phyloP scores from a whole-genome alignment of 495 filamentous ascomycete genomes.

The Gamarada debralockiae region DNA sequence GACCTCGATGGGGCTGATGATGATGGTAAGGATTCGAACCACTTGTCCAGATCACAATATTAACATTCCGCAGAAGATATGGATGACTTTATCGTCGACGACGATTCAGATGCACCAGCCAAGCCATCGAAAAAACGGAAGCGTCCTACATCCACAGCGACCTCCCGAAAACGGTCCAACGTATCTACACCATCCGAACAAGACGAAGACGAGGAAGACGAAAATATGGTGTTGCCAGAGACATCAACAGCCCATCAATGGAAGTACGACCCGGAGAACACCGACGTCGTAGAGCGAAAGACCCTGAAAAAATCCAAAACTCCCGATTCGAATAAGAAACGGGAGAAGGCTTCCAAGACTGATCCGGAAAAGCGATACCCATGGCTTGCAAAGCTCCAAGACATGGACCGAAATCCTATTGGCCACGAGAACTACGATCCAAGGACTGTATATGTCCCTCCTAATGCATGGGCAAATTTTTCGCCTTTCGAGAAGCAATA shows the following conservation, averaged over 20 bases:
- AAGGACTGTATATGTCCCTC: conserved; percentile 85
- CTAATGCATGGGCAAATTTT: conserved; percentile 69
- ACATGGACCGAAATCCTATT: conserved; percentile 75
- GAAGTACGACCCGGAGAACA: conserved; percentile 78
- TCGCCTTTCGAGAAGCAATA: conserved; percentile 97
- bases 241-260: conserved; percentile 79
- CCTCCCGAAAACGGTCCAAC: conserved; percentile 54
- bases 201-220: conserved; percentile 36
- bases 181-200: conserved; percentile 41
- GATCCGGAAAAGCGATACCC: conserved; percentile 80
- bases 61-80: conserved; percentile 48
- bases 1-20: conserved; percentile 50
- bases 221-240: conserved; percentile 53
- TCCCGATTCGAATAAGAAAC: conserved; percentile 41
- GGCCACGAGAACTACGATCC: conserved; percentile 90
- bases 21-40: conserved; percentile 53
- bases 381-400: conserved; percentile 82
- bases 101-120: conserved; percentile 67
- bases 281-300: conserved; percentile 55
- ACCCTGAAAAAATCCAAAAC: conserved; percentile 37
- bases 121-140: conserved; percentile 66
- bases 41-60: neutral
- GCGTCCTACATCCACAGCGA: conserved; percentile 47
- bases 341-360: conserved; percentile 70
- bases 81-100: conserved; percentile 85